Conservation (phyloP, 805 yeast genomes). For the Wickerhamomyces silvicola region DNA sequence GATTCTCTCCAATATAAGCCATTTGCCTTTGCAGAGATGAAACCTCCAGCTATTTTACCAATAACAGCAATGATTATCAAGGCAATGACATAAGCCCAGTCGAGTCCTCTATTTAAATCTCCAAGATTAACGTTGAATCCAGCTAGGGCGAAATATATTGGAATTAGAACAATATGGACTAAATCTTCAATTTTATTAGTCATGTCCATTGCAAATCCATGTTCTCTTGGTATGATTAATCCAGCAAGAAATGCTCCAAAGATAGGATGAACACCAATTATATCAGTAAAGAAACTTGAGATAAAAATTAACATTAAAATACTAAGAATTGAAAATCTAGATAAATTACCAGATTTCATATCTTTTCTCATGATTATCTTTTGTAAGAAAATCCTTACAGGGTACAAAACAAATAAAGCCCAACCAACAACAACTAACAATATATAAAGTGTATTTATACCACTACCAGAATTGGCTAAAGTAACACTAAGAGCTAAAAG, state of each 20-base stretch:
- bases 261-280: constrained; percentile 81
- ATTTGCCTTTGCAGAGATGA: constrained; percentile 52
- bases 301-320: constrained; percentile 51
- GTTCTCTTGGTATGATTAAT: constrained; percentile 67
- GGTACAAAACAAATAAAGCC: constrained; percentile 54
- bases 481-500: constrained; percentile 70
- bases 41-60: constrained; percentile 65
- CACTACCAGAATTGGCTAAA: constrained; percentile 64
- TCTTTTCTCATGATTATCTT: constrained; percentile 42
- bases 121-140: constrained; percentile 70
- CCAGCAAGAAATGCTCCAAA: constrained; percentile 83
- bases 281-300: constrained; percentile 75
- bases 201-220: constrained; percentile 60
- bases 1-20: constrained; percentile 71
- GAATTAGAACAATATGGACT: constrained; percentile 64
- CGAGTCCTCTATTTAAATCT: constrained; percentile 52
- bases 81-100: constrained; percentile 75
- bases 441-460: constrained; percentile 65
- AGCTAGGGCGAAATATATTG: constrained; percentile 74
- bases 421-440: constrained; percentile 62
- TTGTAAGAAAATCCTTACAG: constrained; percentile 44
- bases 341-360: constrained; percentile 52
- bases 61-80: constrained; percentile 60
- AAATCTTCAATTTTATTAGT: constrained; percentile 75
- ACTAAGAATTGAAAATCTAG: constrained; percentile 51